Conservation (phyloP, 768 basidiomycete species). For the Kwoniella sp. region DNA sequence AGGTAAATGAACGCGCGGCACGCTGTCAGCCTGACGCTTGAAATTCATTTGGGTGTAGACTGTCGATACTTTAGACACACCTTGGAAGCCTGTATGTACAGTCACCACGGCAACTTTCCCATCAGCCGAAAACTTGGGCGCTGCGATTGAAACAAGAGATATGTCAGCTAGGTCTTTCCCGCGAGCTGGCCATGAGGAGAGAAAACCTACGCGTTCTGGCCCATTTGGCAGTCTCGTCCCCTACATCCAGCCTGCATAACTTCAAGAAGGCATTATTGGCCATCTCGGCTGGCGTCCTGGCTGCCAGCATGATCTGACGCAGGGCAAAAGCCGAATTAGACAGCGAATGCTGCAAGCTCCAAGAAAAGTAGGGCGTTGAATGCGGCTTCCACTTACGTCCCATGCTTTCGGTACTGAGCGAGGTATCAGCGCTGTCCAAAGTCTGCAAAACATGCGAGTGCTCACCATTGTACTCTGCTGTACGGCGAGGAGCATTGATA, state of each 20-base stretch:
- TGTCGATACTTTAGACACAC: constrained; percentile 37
- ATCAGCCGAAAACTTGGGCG: constrained; percentile 60
- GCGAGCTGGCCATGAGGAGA: too few species aligned
- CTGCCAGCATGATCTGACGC: constrained; percentile 52
- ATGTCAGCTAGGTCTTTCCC: too few species aligned
- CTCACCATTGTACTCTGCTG: constrained; percentile 56
- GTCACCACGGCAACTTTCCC: constrained; percentile 60
- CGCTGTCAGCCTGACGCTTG: neutral
- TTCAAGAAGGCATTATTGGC: constrained; percentile 52
- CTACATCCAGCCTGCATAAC: constrained; percentile 57
- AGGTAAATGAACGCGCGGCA: too few species aligned
- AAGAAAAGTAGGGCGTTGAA: too few species aligned
- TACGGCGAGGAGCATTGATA: constrained; percentile 59
- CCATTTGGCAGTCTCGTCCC: constrained; percentile 57
- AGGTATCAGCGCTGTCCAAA: neutral
- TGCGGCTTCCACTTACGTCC: constrained; percentile 54
- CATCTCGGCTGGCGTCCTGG: constrained; percentile 53
- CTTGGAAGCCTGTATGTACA: constrained; percentile 59
- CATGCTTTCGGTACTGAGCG: constrained; percentile 55
- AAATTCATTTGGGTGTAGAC: neutral
- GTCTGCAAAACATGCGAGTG: constrained; percentile 20
- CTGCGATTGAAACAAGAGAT: constrained; percentile 42
- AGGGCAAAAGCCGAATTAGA: neutral
- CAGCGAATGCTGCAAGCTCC: too few species aligned
- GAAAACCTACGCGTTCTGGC: constrained; percentile 41